These are phyloP conservation scores for Strobilomyces dryophilus DNA, from an alignment of 768 basidiomycete species.

Conservation along the genomic window DNA sequence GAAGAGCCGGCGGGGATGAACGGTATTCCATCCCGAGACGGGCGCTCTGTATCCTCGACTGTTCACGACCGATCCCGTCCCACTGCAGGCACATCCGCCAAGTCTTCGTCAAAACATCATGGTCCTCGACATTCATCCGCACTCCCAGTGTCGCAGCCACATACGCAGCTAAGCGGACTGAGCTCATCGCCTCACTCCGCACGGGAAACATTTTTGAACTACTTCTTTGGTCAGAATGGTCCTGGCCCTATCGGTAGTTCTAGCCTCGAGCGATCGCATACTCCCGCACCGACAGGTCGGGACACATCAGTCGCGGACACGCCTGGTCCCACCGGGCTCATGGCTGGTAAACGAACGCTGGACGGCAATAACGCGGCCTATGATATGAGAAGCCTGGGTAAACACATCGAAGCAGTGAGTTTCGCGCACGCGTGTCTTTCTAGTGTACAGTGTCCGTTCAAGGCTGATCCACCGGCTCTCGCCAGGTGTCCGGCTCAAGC, in stretches of 20 bases:
- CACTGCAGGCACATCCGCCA: slow-evolving; percentile 21
- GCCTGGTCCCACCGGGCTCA: slow-evolving; percentile 51
- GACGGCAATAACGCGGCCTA: slow-evolving; percentile 83
- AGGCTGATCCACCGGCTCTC: slow-evolving; percentile 5
- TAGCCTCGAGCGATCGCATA: slow-evolving; percentile 40
- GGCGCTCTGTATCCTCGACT: slow-evolving; percentile 74
- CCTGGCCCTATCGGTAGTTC: slow-evolving; percentile 66
- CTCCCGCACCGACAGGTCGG: slow-evolving; percentile 52
- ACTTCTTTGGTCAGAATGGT: slow-evolving; percentile 94
- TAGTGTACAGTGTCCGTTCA: slow-evolving; percentile 7
- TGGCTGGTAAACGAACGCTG: slow-evolving; percentile 61
- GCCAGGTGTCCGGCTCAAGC: slow-evolving; percentile 53
- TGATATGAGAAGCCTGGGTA: slow-evolving; percentile 98
- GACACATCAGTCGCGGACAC: slow-evolving; percentile 58
- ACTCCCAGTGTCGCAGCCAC: slow-evolving; percentile 29
- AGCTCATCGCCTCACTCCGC: slow-evolving; percentile 51
- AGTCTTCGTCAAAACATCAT: slow-evolving; percentile 25
- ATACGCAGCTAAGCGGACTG: slow-evolving; percentile 31
- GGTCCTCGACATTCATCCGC: slow-evolving; percentile 33
- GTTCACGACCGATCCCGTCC: slow-evolving; percentile 70
- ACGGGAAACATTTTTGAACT: slow-evolving; percentile 91
- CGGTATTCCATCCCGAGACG: slow-evolving; percentile 48
- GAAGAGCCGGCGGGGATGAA: slow-evolving; percentile 55
- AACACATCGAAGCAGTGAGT: slow-evolving; percentile 95
- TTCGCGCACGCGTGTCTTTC: neutral